Percentiles rank a stretch among this genome's conserved stretches.
Evolutionary conservation across 208 protist species (phyloP).

Genomic region (Trypanosoma cruzi): DNA sequence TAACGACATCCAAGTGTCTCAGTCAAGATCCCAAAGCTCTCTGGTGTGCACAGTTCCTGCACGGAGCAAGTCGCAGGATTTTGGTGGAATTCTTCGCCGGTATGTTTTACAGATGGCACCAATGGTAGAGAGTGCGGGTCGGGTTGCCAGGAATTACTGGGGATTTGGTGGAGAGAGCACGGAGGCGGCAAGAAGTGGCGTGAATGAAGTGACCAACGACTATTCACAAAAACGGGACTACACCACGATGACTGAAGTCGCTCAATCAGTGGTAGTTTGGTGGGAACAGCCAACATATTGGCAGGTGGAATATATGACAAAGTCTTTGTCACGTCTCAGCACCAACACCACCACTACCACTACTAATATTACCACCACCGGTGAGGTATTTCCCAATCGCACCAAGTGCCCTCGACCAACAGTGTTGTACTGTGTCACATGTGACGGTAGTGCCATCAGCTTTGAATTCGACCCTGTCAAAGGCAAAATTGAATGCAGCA

Average conservation of each 20-base stretch:
- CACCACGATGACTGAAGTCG: slow-evolving; percentile 19
- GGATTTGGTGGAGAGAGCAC: not conserved
- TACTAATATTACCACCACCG: no score
- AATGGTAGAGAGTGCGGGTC: slow-evolving; percentile 8
- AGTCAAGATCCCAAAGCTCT: not conserved
- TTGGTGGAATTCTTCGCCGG: slow-evolving; percentile 3
- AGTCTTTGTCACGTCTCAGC: not conserved
- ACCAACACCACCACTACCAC: not conserved
- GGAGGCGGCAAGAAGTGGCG: not conserved
- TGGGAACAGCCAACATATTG: slow-evolving; percentile 26
- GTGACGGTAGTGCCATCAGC: slow-evolving; percentile 56
- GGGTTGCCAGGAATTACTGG: slow-evolving; percentile 2
- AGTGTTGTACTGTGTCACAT: slow-evolving; percentile 61
- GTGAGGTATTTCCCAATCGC: not conserved
- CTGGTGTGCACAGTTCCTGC: not conserved
- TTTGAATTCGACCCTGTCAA: slow-evolving; percentile 39
- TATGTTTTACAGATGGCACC: slow-evolving; percentile 18
- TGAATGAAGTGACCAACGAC: not conserved
- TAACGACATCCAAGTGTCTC: not conserved
- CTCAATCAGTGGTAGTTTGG: slow-evolving; percentile 26
- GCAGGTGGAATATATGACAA: slow-evolving; percentile 25
- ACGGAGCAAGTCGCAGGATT: not conserved
- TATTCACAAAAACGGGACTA: slow-evolving; percentile 6
- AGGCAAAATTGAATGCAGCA: slow-evolving; percentile 22
- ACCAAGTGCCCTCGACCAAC: not conserved